phyloP scores from a whole-genome alignment of 2,329 filamentous ascomycete species.

The Ascocoryne sarcoides region DNA sequence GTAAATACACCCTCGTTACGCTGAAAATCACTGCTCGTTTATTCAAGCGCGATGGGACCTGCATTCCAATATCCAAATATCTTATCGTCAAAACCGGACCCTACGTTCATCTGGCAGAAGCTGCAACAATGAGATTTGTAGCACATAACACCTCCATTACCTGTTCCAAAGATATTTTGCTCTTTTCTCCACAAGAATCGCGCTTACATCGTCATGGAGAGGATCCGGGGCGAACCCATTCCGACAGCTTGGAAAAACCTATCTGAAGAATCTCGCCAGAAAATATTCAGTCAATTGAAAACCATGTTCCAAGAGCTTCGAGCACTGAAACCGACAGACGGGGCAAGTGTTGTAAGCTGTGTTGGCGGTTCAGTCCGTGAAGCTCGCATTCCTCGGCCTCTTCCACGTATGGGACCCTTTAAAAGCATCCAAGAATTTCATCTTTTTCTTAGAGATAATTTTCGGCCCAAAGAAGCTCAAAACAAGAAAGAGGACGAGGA shows the following conservation, averaged over 20 bases:
- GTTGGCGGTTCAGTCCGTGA: constrained; percentile 23
- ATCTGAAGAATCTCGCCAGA: not conserved
- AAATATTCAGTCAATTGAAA: not conserved
- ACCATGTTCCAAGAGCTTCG: not conserved
- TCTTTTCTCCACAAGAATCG: constrained; percentile 33
- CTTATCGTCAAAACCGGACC: not conserved
- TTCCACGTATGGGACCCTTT: constrained; percentile 25
- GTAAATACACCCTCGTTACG: not conserved
- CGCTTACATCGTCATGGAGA: constrained; percentile 39
- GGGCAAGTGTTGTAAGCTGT: constrained; percentile 5
- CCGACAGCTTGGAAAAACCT: constrained; percentile 1
- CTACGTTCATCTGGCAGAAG: not conserved
- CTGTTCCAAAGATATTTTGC: constrained; percentile 37
- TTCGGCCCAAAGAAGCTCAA: constrained; percentile 19
- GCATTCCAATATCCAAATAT: not conserved
- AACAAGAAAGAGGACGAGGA: constrained; percentile 17
- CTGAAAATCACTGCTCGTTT: not conserved
- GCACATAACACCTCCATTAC: constrained; percentile 34
- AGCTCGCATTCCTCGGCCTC: constrained; percentile 22
- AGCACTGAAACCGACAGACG: not conserved
- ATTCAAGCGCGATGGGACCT: not conserved
- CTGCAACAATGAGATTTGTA: constrained; percentile 30
- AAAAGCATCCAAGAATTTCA: constrained; percentile 29
- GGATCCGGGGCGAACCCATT: constrained; percentile 25
- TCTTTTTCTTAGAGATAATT: constrained; percentile 22